Evolutionary conservation across 2,329 filamentous ascomycete genomes (phyloP).

Genomic region (Neonectria hederae): DNA sequence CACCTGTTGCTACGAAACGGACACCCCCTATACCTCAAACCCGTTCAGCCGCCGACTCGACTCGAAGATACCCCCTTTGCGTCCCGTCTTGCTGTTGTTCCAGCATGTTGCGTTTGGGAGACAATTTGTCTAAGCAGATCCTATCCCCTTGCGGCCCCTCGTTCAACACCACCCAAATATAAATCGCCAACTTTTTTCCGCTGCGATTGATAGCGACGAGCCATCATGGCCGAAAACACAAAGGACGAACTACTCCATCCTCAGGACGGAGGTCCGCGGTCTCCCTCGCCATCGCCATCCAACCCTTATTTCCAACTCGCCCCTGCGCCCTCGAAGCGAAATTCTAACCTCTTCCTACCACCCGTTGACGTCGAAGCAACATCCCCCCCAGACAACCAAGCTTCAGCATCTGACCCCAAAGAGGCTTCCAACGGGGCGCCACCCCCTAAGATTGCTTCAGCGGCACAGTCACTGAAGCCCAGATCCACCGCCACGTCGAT

Average conservation of each 20-base stretch:
- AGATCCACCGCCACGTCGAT: constrained; percentile 36
- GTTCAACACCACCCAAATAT: constrained; percentile 20
- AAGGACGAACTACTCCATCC: constrained; percentile 36
- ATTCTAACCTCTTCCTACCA: constrained; percentile 34
- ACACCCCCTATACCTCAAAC: background rate
- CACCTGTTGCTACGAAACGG: background rate
- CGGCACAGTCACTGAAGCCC: constrained; percentile 28
- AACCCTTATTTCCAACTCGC: constrained; percentile 30
- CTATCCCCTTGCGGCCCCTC: constrained; percentile 9
- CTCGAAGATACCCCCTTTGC: constrained; percentile 11
- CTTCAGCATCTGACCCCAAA: constrained; percentile 26
- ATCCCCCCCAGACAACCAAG: constrained; percentile 2
- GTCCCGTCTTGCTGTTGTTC: constrained; percentile 11
- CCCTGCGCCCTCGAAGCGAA: constrained; percentile 27
- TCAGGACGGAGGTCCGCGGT: constrained; percentile 31
- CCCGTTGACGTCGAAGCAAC: constrained; percentile 32
- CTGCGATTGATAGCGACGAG: constrained; percentile 24
- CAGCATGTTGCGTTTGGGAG: constrained; percentile 37
- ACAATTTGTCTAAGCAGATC: constrained; percentile 29
- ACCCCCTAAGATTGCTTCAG: constrained; percentile 17
- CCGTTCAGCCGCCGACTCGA: constrained; percentile 1
- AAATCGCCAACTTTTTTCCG: constrained; percentile 2
- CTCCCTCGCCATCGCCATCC: constrained; percentile 31
- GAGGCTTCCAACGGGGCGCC: constrained; percentile 19
- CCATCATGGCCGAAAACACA: constrained; percentile 36